Conservation (phyloP, 202 grass and related monocot species). For the Bolboschoenoplectus hybrid region DNA sequence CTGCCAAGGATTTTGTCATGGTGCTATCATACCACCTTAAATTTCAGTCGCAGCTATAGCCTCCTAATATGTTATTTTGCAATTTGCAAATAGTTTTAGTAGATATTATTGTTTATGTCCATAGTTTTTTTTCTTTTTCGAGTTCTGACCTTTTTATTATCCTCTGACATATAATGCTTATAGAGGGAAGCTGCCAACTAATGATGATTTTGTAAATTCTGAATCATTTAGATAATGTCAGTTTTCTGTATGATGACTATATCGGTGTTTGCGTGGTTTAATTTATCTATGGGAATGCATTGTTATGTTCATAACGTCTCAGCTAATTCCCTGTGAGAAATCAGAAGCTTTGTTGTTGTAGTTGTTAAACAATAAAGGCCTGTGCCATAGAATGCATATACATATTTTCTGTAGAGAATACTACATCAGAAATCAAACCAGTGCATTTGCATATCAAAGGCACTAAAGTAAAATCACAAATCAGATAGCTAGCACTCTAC, state of each 20-base stretch:
- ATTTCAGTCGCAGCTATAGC: slow-evolving; percentile 32
- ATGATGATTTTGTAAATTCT: slow-evolving; percentile 33
- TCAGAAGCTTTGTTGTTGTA: not conserved
- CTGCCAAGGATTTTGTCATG: slow-evolving; percentile 78
- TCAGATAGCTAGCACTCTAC: not conserved
- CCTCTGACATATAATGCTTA: slow-evolving; percentile 15
- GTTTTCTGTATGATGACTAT: not conserved
- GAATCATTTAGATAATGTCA: slow-evolving; percentile 25
- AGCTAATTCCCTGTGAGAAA: not conserved
- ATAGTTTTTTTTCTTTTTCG: slow-evolving; percentile 17
- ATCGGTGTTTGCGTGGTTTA: not conserved
- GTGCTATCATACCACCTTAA: slow-evolving; percentile 65
- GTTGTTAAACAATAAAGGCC: not conserved
- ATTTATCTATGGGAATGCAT: not conserved
- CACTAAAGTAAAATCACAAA: not conserved
- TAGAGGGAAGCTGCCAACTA: slow-evolving; percentile 27
- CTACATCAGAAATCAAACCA: not conserved
- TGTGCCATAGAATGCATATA: not conserved
- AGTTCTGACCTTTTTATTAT: slow-evolving; percentile 22
- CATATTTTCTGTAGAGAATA: not conserved
- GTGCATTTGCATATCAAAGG: not conserved
- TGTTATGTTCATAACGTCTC: not conserved
- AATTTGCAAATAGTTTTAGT: slow-evolving; percentile 28
- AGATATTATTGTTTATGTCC: slow-evolving; percentile 33
- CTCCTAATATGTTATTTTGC: slow-evolving; percentile 4